Conservation (phyloP, 106 monocot species). For the Allium cepa region DNA sequence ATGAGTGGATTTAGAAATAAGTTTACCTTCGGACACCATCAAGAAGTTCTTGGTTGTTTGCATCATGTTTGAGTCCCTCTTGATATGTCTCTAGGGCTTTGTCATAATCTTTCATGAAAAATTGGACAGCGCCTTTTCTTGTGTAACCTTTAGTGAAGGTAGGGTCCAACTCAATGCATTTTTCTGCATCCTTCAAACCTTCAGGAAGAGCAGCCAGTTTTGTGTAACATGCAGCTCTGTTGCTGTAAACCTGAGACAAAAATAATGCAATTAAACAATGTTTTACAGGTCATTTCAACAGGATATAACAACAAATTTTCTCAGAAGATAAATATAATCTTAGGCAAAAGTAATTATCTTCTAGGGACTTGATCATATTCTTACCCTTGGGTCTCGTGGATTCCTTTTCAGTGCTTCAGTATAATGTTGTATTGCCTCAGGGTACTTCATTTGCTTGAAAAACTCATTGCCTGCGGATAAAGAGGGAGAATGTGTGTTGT, state of each 20-base stretch:
- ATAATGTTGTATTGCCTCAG: conserved; percentile 90
- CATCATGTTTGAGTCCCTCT: conserved; percentile 77
- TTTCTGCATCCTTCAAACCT: conserved; percentile 91
- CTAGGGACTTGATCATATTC: too few relatives aligned
- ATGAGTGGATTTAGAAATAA: too few relatives aligned
- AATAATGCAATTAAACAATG: too few relatives aligned
- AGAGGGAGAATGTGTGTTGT: too few relatives aligned
- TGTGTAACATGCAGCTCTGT: conserved; percentile 96
- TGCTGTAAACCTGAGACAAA: conserved; percentile 64
- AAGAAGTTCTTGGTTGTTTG: conserved; percentile 68
- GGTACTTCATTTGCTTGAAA: conserved; percentile 80
- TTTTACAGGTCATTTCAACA: too few relatives aligned
- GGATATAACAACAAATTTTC: too few relatives aligned
- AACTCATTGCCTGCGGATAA: conserved; percentile 59
- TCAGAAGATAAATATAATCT: too few relatives aligned
- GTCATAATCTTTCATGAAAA: conserved; percentile 96
- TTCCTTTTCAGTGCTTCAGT: conserved; percentile 90
- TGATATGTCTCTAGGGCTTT: conserved; percentile 95
- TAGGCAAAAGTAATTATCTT: too few relatives aligned
- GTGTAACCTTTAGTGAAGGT: conserved; percentile 84
- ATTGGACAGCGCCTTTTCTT: conserved; percentile 85
- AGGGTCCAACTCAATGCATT: conserved; percentile 95
- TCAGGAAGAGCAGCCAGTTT: conserved; percentile 91
- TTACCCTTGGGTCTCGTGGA: conserved; percentile 56
- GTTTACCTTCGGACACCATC: conserved; percentile 78